Percentiles rank a stretch among this genome's conserved stretches.
These are phyloP conservation scores for Microdochium nivale DNA, from an alignment of 2,329 filamentous ascomycete genomes.

Conservation along the genomic window DNA sequence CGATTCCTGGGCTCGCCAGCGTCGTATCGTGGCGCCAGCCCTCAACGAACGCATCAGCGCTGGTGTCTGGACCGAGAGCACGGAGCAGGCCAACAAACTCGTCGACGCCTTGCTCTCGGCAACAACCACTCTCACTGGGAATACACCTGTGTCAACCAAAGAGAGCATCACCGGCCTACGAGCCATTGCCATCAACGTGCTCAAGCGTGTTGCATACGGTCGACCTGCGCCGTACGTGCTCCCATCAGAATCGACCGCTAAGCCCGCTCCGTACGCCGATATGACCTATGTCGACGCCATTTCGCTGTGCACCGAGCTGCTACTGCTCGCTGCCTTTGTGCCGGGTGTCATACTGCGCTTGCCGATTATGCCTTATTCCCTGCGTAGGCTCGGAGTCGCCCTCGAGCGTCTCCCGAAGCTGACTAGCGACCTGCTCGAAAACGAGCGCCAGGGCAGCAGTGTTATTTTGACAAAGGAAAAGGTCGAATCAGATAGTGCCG, in stretches of 20 bases:
- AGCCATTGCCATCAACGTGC: conserved; percentile 26
- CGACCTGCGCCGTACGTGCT: conserved; percentile 18
- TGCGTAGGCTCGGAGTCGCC: conserved; percentile 17
- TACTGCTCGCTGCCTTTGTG: conserved; percentile 18
- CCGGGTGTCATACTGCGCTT: conserved; percentile 14
- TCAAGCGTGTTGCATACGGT: conserved; percentile 23
- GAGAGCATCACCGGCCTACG: conserved; percentile 11
- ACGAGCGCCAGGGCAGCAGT: conserved; percentile 11
- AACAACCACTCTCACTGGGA: conserved; percentile 14
- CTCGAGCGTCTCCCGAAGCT: conserved; percentile 16
- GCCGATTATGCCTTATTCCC: conserved; percentile 14
- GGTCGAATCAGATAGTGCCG: neutral
- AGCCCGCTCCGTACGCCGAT: neutral
- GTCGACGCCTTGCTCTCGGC: conserved; percentile 12
- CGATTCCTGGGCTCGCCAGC: conserved; percentile 20
- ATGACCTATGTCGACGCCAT: conserved; percentile 23
- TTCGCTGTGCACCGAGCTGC: conserved; percentile 16
- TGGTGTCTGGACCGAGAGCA: conserved; percentile 23
- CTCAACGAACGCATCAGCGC: conserved; percentile 25
- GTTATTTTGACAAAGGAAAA: conserved; percentile 3
- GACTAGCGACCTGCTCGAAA: conserved; percentile 15
- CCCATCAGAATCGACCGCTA: conserved; percentile 10
- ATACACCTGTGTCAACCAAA: conserved; percentile 12
- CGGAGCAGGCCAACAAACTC: conserved; percentile 21
- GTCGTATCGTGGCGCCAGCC: conserved; percentile 23